Percentiles rank a stretch among this genome's conserved stretches.
phyloP scores from a whole-genome alignment of 352 stramenopile species.

The Phytophthora parvispora region DNA sequence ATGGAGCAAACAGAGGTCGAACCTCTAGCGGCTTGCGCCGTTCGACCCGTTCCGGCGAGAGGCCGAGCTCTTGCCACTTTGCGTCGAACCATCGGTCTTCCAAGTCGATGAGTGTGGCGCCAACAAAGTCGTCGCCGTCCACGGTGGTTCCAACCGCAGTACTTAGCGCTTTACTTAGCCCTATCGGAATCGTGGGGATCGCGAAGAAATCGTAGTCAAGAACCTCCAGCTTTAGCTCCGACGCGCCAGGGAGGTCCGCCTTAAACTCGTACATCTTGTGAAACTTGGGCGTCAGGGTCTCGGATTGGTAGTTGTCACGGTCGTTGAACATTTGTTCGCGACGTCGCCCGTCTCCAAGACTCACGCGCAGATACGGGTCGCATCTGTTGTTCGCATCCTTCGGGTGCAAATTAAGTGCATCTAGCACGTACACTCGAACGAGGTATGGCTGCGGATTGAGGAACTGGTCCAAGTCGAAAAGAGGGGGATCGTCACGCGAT shows the following conservation, averaged over 20 bases:
- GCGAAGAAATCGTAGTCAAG: conserved; percentile 84
- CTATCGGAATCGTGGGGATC: conserved; percentile 57
- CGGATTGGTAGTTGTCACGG: conserved; percentile 76
- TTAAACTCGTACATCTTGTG: conserved; percentile 95
- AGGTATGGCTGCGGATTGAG: conserved; percentile 83
- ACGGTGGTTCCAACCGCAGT: conserved; percentile 58
- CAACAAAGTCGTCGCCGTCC: conserved; percentile 91
- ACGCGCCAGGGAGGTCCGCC: conserved; percentile 84
- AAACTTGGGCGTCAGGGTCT: conserved; percentile 88
- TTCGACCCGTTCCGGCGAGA: conserved; percentile 34
- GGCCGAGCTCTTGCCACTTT: conserved; percentile 85
- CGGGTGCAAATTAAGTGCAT: conserved; percentile 82
- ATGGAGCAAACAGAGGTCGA: conserved; percentile 76
- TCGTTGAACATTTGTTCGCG: conserved; percentile 84
- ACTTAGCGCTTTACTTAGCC: conserved; percentile 61
- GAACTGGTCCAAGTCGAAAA: conserved; percentile 83
- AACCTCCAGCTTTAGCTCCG: conserved; percentile 74
- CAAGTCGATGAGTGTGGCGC: conserved; percentile 93
- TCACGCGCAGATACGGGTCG: conserved; percentile 89
- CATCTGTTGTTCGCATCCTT: conserved; percentile 88
- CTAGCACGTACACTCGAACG: conserved; percentile 90
- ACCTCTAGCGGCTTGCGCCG: conserved; percentile 74
- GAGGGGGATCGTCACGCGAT: conserved; percentile 67
- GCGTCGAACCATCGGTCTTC: conserved; percentile 95
- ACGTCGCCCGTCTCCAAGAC: conserved; percentile 79